Conservation (phyloP, 75 land plant genomes). For the Cryptomeria japonica region DNA sequence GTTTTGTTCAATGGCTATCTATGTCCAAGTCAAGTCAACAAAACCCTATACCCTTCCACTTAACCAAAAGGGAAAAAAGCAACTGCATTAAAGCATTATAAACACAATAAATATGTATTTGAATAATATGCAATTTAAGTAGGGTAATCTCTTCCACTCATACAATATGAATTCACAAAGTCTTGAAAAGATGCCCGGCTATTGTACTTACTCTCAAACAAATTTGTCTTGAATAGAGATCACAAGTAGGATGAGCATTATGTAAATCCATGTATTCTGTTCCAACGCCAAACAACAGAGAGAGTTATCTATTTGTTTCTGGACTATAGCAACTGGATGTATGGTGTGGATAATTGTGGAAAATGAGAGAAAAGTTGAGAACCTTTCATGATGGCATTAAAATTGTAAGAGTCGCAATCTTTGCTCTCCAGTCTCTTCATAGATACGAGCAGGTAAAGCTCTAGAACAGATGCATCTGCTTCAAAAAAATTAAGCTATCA, state of each 20-base stretch:
- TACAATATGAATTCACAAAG: neutral
- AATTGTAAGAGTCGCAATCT: constrained; percentile 80
- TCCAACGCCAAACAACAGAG: constrained; percentile 4
- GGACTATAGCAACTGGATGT: neutral
- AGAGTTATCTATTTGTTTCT: neutral
- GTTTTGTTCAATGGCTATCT: neutral
- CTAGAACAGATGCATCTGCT: constrained; percentile 82
- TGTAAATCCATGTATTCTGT: constrained; percentile 86
- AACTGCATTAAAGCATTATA: neutral
- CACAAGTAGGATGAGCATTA: constrained; percentile 73
- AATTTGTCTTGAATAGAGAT: constrained; percentile 63
- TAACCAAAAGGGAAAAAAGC: neutral
- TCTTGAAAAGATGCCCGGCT: neutral
- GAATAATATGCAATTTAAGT: neutral
- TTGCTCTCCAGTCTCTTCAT: constrained; percentile 85
- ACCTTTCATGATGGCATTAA: constrained; percentile 88
- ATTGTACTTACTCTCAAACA: constrained; percentile 65
- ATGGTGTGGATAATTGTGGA: neutral
- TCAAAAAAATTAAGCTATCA: neutral
- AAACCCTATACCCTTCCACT: neutral
- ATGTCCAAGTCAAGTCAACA: neutral
- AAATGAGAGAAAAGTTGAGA: neutral
- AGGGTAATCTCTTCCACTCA: neutral
- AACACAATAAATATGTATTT: neutral
- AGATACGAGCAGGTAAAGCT: constrained; percentile 84